Evolutionary conservation across 106 monocot species (phyloP), one percentile per base, ranked within the genome.

Genomic region (Allium sativum): DNA sequence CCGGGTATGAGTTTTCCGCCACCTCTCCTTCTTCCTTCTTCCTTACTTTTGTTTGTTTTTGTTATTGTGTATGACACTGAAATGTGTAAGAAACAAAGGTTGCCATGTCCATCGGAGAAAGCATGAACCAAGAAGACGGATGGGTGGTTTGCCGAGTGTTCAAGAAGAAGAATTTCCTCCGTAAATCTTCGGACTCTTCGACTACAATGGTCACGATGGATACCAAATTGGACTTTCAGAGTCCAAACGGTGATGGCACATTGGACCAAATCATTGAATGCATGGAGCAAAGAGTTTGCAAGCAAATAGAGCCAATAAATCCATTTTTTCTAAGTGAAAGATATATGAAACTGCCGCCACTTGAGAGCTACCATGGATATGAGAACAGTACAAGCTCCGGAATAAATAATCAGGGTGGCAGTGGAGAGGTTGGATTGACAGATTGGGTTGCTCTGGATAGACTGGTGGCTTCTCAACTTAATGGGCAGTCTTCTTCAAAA

Each of bases 71-170:
- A 31, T 31, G 31, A 2, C 31, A 31, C 31, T 31, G 31, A 31
- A 31, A 31, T 31, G 31, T 31, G 5, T 3, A 31, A 5, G 5
- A 31, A 31, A 3, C 5, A 31, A 31, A 31, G 31, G 31, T 31
- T 31, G 31, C 5, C n/a, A 64, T 47, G 5, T 52, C 53, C 17
- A 56, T 58, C 6, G 73, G 31, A 56, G 89, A 77, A 44, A 47
- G 57, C 12, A 21, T 19, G 54, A 52, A 48, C 12, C 81, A 79
- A 64, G 95, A 96, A 56, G 91, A 91, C 9, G 96, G 96, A 10
- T 96, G 96, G 96, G 96, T 96, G 18, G 80, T 96, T 15, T 96
- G 96, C 74, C 71, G 96, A 7, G 91, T 96, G 31, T 96, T 96
- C 87, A 96, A 84, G 77, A 96, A 96, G 82, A 96, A 87, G 82